Evolutionary conservation across 164 flowering plant species (phyloP).

Genomic region (Aristolochia californica): DNA sequence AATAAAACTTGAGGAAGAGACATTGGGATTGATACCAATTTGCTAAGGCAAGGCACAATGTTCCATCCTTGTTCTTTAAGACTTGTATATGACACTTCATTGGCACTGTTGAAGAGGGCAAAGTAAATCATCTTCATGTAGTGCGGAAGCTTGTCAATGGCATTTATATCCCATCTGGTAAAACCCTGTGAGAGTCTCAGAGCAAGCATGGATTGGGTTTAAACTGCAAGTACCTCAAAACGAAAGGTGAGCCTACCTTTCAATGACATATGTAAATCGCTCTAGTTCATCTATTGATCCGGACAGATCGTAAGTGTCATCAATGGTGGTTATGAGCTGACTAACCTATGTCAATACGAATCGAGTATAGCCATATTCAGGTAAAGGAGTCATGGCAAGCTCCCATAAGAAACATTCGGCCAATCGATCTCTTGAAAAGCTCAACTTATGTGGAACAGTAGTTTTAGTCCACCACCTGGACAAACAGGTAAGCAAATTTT

Average conservation of each 20-base stretch:
- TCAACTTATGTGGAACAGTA: conserved; percentile 14
- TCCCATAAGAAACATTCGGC: conserved; percentile 4
- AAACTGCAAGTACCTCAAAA: background rate
- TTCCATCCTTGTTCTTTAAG: background rate
- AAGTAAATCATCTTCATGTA: background rate
- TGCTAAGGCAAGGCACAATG: background rate
- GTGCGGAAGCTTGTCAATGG: background rate
- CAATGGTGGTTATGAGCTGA: background rate
- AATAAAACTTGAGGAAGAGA: background rate
- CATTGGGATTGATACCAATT: conserved; percentile 1
- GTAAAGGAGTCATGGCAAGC: background rate
- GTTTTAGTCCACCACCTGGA: conserved; percentile 43
- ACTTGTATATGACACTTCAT: background rate
- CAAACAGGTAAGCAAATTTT: background rate
- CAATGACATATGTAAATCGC: conserved; percentile 1
- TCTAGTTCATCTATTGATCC: conserved; percentile 2
- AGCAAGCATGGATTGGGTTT: too few relatives aligned
- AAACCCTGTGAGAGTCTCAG: too few relatives aligned
- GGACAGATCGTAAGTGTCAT: conserved; percentile 4
- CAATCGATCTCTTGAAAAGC: conserved; percentile 13
- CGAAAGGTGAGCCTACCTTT: background rate
- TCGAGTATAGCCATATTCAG: background rate
- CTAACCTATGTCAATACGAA: background rate
- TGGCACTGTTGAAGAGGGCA: background rate
- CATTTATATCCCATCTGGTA: background rate